Evolutionary conservation across 2,329 filamentous ascomycete species (phyloP), one percentile per base, ranked within the genome.

Genomic region (Colletotrichum higginsianum): DNA sequence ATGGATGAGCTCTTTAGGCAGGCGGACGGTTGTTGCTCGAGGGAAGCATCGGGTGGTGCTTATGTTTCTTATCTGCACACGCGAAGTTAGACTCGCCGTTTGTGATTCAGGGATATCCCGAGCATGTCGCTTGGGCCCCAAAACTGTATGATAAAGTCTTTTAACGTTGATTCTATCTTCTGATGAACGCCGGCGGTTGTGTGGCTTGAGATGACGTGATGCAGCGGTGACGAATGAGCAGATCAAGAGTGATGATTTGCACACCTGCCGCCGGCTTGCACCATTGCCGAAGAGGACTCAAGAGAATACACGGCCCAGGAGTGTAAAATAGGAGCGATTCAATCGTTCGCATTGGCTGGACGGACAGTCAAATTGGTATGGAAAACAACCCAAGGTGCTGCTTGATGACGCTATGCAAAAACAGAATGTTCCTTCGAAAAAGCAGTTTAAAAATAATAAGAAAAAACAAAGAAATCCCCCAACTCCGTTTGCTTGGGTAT

Each of bases 121-220:
- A 63, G 65, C 66, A 52, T 55, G 52, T 30, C 57, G 58, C 69
- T 68, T 47, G 65, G 40, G 40, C 65, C 65, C 65, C 55, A 67
- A 65, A 68, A 61, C 52, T 71, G 69, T 71, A 71, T 71, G 65
- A 71, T 71, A 71, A 71, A 53, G 68, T 47, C 61, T 55, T 55
- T 55, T 50, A 63, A 71, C 49, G 69, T 71, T 69, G 65, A 68
- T 64, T 52, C 44, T 55, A 40, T 67, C 55, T 55, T 67, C 61
- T 63, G 61, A 62, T 62, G 60, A 52, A 57, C 18, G 30, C 18
- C 35, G 2, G 46, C 11, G n/a, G 12, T 6, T 5, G 9, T 13
- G 44, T 11, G 21, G 40, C 53, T 11, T 23, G 21, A 13, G 23
- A 23, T 4, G 4, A 42, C 9, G 3, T 30, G 7, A 16, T 9